Percentiles rank a stretch among this genome's conserved stretches.
Conservation (phyloP, 306 rosid genomes). For the Dalbergia cochinchinensis region DNA sequence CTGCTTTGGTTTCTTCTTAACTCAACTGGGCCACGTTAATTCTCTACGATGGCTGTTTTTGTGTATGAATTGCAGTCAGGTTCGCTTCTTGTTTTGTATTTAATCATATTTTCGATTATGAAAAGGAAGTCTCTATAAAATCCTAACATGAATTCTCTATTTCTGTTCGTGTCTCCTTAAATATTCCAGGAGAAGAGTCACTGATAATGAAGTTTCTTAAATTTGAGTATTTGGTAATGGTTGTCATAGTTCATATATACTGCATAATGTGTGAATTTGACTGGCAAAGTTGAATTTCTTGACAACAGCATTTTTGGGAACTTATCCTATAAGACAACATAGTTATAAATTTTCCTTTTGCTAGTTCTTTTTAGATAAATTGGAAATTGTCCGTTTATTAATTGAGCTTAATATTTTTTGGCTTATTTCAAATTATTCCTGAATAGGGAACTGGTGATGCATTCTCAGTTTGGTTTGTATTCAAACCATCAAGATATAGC, state of each 20-base stretch:
- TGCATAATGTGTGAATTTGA: constrained; percentile 33
- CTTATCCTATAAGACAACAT: background rate
- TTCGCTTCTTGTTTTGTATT: constrained; percentile 45
- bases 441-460: constrained; percentile 90
- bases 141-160: background rate
- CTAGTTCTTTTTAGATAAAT: background rate
- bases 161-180: background rate
- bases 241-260: constrained; percentile 23
- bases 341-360: background rate
- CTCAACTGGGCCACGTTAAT: constrained; percentile 89
- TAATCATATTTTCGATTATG: constrained; percentile 33
- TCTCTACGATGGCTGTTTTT: constrained; percentile 93
- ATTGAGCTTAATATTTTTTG: constrained; percentile 8
- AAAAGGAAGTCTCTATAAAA: constrained; percentile 17
- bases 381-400: constrained; percentile 7
- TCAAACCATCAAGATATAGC: constrained; percentile 99
- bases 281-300: constrained; percentile 17
- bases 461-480: constrained; percentile 94
- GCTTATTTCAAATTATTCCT: constrained; percentile 36
- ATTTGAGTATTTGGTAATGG: background rate
- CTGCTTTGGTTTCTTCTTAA: constrained; percentile 89
- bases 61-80: constrained; percentile 99
- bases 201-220: constrained; percentile 13
- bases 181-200: constrained; percentile 19
- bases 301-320: constrained; percentile 9